Evolutionary conservation across 441 rosid species (phyloP).

Genomic region (Populus hybrid): DNA sequence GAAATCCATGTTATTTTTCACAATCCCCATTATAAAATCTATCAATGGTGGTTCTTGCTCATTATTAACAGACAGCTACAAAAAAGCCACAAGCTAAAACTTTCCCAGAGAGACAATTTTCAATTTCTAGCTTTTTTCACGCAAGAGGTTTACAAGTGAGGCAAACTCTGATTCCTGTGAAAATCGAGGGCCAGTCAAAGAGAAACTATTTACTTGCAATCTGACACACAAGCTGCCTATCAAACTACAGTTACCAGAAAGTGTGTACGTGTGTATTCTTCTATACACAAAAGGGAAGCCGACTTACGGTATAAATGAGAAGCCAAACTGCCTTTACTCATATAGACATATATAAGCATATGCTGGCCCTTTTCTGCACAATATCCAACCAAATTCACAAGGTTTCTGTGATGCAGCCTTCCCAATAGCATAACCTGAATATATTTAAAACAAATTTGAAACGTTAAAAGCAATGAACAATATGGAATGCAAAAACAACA

Average conservation of each 20-base stretch:
- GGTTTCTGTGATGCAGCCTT: slow-evolving; percentile 93
- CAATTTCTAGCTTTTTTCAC: slow-evolving; percentile 5
- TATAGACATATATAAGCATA: slow-evolving; percentile 92
- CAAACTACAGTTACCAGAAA: slow-evolving; percentile 13
- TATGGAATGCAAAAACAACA: slow-evolving; percentile 1
- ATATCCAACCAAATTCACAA: slow-evolving; percentile 91
- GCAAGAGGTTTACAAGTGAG: slow-evolving; percentile 11
- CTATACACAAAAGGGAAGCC: slow-evolving; percentile 5
- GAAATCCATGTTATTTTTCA: slow-evolving; percentile 15
- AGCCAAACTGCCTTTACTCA: slow-evolving; percentile 98
- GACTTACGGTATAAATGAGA: slow-evolving; percentile 91
- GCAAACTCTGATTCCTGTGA: neutral
- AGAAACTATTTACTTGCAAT: neutral
- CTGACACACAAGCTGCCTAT: neutral
- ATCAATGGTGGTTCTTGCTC: neutral
- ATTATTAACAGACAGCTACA: neutral
- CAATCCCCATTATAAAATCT: neutral
- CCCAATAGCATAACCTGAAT: slow-evolving; percentile 90
- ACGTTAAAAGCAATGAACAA: slow-evolving; percentile 4
- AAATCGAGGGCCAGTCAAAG: slow-evolving; percentile 3
- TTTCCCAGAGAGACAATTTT: neutral
- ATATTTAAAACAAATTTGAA: slow-evolving; percentile 8
- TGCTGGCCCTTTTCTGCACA: slow-evolving; percentile 95
- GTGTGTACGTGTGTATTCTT: slow-evolving; percentile 6
- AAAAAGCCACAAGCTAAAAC: neutral